phyloP scores from a whole-genome alignment of 345 rosid species.

The Nephelium lappaceum region DNA sequence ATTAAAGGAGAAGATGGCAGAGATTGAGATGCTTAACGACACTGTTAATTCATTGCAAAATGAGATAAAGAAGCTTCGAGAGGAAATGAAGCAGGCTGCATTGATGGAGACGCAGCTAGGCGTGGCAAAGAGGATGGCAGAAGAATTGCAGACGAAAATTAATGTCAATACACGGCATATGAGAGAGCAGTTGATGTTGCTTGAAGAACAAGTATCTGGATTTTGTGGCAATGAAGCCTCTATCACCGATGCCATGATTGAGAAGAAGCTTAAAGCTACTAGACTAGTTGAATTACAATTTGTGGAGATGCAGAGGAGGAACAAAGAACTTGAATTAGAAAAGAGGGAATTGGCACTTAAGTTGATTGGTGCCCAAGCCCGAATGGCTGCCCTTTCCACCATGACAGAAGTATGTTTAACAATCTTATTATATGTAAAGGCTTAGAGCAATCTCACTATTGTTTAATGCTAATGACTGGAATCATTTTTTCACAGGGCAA shows the following conservation, averaged over 20 bases:
- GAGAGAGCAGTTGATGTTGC: conserved; percentile 22
- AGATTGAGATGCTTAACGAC: conserved; percentile 23
- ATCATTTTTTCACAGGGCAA: conserved; percentile 26
- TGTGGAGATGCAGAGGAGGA: conserved; percentile 30
- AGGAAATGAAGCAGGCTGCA: conserved; percentile 22
- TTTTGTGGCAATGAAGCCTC: background rate
- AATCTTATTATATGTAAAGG: background rate
- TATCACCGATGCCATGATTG: background rate
- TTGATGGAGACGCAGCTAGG: conserved; percentile 22
- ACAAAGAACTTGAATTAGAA: conserved; percentile 41
- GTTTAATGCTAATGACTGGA: conserved; percentile 3
- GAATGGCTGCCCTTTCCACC: conserved; percentile 26
- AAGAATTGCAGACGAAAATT: conserved; percentile 28
- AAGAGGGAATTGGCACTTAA: conserved; percentile 36
- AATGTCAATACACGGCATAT: conserved; percentile 8
- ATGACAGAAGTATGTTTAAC: conserved; percentile 22
- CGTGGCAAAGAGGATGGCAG: conserved; percentile 21
- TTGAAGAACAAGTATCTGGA: conserved; percentile 31
- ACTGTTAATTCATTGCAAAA: conserved; percentile 16
- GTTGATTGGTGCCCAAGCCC: conserved; percentile 28
- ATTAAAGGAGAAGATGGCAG: conserved; percentile 25
- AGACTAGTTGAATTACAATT: conserved; percentile 21
- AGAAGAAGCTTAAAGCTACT: conserved; percentile 23
- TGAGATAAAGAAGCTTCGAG: conserved; percentile 28
- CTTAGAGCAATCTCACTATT: background rate